Conservation (phyloP, 805 yeast species). For the Yamadazyma philogaea region DNA sequence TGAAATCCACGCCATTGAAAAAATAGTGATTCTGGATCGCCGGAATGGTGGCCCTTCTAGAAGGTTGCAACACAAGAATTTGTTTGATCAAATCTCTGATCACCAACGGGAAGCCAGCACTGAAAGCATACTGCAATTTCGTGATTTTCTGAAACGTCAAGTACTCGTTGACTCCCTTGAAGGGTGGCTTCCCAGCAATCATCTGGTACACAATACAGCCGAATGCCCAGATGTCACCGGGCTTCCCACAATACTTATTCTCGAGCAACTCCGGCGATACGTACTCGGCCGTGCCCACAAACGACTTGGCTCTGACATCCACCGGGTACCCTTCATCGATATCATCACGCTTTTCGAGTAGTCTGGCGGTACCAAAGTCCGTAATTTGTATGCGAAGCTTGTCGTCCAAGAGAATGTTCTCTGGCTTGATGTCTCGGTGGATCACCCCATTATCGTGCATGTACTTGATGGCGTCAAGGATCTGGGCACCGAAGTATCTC, state of each 20-base stretch:
- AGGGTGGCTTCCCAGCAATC: slow-evolving; percentile 73
- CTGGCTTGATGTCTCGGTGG: slow-evolving; percentile 83
- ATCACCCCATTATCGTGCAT: slow-evolving; percentile 75
- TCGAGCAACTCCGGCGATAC: slow-evolving; percentile 75
- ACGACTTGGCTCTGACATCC: slow-evolving; percentile 70
- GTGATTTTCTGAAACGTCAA: slow-evolving; percentile 78
- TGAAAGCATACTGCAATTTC: slow-evolving; percentile 75
- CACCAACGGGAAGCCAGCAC: slow-evolving; percentile 54
- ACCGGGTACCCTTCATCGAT: slow-evolving; percentile 55
- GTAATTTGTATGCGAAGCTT: slow-evolving; percentile 65
- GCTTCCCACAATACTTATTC: slow-evolving; percentile 63
- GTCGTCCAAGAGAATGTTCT: slow-evolving; percentile 65
- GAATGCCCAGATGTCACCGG: slow-evolving; percentile 61
- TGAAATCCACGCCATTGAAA: slow-evolving; percentile 68
- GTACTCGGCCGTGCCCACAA: slow-evolving; percentile 77
- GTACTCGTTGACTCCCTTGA: slow-evolving; percentile 79
- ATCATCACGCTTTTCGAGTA: slow-evolving; percentile 51
- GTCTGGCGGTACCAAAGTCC: slow-evolving; percentile 82
- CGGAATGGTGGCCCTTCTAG: slow-evolving; percentile 54
- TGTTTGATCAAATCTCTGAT: slow-evolving; percentile 65
- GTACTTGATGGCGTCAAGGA: slow-evolving; percentile 66
- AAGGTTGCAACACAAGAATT: slow-evolving; percentile 70
- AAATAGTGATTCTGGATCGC: slow-evolving; percentile 67
- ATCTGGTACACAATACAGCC: slow-evolving; percentile 60
- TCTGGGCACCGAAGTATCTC: slow-evolving; percentile 67